These are phyloP conservation scores for Metarhizium rileyi DNA, from an alignment of 2,329 filamentous ascomycete species.

Conservation along the genomic window DNA sequence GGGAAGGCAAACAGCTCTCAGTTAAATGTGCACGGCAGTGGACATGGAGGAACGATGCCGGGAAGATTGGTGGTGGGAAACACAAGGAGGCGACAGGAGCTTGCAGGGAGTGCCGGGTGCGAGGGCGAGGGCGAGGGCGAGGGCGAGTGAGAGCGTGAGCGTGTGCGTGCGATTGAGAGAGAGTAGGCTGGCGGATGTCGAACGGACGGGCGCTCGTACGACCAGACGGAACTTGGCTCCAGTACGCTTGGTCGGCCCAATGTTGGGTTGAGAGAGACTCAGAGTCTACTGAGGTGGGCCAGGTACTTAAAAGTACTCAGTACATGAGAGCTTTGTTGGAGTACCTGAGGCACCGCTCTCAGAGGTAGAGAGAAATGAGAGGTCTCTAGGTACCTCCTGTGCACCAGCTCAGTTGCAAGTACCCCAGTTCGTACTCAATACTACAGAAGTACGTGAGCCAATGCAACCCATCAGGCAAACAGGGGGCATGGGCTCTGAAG, in stretches of 20 bases:
- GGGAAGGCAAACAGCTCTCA: conserved; percentile 18
- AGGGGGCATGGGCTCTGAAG: too few relatives aligned
- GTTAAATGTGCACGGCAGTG: background rate
- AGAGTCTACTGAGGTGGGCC: background rate
- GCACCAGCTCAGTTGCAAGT: too few relatives aligned
- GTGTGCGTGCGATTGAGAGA: background rate
- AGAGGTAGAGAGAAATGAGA: too few relatives aligned
- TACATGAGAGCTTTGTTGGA: too few relatives aligned
- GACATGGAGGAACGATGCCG: conserved; percentile 1
- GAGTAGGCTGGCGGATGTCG: background rate
- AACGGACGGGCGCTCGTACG: background rate
- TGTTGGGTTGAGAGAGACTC: too few relatives aligned
- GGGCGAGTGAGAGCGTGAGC: background rate
- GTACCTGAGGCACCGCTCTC: too few relatives aligned
- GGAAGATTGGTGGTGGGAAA: background rate
- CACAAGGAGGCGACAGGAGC: conserved; percentile 3
- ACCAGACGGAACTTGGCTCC: conserved; percentile 2
- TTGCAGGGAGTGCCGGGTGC: conserved; percentile 1
- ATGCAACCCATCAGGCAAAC: too few relatives aligned
- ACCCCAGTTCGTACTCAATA: too few relatives aligned
- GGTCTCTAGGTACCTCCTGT: too few relatives aligned
- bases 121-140: conserved; percentile 4
- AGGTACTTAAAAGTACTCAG: too few relatives aligned
- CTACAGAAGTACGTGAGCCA: too few relatives aligned
- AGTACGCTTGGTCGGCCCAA: too few relatives aligned